A percentile compares a stretch with the other conserved stretches of the same genome.
These are phyloP conservation scores for Phytophthora idaei DNA, from an alignment of 352 stramenopile species.

Conservation along the genomic window DNA sequence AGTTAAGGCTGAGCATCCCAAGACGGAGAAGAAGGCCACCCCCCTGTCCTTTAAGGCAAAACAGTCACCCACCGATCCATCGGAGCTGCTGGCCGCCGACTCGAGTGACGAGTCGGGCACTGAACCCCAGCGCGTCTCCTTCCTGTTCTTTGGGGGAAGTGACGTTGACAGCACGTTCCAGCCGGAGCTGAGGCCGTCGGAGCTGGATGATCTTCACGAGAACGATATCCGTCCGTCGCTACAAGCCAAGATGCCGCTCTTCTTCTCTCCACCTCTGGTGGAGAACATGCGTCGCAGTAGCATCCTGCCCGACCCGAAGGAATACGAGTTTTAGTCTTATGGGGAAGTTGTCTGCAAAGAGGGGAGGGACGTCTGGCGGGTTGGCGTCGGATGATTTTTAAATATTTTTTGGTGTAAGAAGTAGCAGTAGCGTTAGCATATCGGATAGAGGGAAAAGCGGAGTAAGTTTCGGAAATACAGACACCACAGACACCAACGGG, in stretches of 20 bases:
- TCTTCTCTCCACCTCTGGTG: slow-evolving; percentile 57
- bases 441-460: slow-evolving; percentile 18
- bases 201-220: slow-evolving; percentile 49
- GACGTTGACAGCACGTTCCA: slow-evolving; percentile 57
- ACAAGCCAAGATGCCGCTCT: slow-evolving; percentile 66
- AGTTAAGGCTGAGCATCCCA: slow-evolving; percentile 14
- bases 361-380: not conserved
- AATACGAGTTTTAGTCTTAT: slow-evolving; percentile 61
- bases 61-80: slow-evolving; percentile 31
- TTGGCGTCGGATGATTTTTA: slow-evolving; percentile 36
- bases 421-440: slow-evolving; percentile 31
- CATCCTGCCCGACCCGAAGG: slow-evolving; percentile 50
- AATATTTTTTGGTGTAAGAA: slow-evolving; percentile 39
- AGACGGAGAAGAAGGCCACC: slow-evolving; percentile 30
- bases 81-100: slow-evolving; percentile 37
- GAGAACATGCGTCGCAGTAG: slow-evolving; percentile 51
- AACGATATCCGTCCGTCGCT: slow-evolving; percentile 61
- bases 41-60: slow-evolving; percentile 14
- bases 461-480: slow-evolving; percentile 25
- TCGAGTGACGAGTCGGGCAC: slow-evolving; percentile 33
- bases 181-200: slow-evolving; percentile 43
- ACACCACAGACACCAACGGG: slow-evolving; percentile 29
- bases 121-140: slow-evolving; percentile 38
- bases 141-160: slow-evolving; percentile 72
- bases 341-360: not conserved